Evolutionary conservation across 257 asterid species (phyloP).

Genomic region (Salvia splendens): DNA sequence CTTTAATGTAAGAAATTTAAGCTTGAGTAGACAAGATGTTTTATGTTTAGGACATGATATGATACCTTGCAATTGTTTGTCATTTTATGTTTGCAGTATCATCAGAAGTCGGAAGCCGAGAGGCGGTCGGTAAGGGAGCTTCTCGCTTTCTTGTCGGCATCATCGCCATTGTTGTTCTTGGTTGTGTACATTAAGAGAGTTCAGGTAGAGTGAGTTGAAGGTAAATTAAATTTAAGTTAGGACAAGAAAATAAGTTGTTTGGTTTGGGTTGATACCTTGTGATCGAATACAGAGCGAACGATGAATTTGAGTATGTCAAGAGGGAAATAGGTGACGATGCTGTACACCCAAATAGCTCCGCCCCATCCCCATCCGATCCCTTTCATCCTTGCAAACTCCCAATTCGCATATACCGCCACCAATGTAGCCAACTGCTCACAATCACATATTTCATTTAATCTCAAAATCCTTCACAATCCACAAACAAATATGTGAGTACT

Average conservation of each 20-base stretch:
- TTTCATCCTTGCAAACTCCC: slow-evolving; percentile 63
- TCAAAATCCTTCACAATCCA: background rate
- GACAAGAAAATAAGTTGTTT: too few relatives aligned
- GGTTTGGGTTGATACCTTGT: too few relatives aligned
- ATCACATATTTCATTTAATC: slow-evolving; percentile 7
- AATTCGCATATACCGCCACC: slow-evolving; percentile 66
- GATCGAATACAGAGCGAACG: slow-evolving; percentile 40
- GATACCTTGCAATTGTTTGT: background rate
- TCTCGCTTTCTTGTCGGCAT: slow-evolving; percentile 57
- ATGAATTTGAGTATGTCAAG: slow-evolving; percentile 71
- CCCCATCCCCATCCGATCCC: slow-evolving; percentile 93
- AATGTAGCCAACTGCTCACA: slow-evolving; percentile 54
- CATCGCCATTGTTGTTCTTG: slow-evolving; percentile 47
- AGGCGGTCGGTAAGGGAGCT: slow-evolving; percentile 57
- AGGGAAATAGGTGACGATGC: slow-evolving; percentile 65
- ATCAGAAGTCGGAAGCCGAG: slow-evolving; percentile 22
- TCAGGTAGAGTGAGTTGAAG: too few relatives aligned
- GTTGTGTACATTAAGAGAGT: background rate
- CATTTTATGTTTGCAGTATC: background rate
- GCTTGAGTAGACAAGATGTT: too few relatives aligned
- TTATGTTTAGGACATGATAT: too few relatives aligned
- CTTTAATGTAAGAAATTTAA: background rate
- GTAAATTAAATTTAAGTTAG: too few relatives aligned
- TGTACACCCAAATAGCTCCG: slow-evolving; percentile 70
- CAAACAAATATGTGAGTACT: slow-evolving; percentile 19